Evolutionary conservation across 1,284 basidiomycete genomes (phyloP), one percentile per base, ranked within the genome.

Genomic region (Sporisorium iseilematis-ciliati): DNA sequence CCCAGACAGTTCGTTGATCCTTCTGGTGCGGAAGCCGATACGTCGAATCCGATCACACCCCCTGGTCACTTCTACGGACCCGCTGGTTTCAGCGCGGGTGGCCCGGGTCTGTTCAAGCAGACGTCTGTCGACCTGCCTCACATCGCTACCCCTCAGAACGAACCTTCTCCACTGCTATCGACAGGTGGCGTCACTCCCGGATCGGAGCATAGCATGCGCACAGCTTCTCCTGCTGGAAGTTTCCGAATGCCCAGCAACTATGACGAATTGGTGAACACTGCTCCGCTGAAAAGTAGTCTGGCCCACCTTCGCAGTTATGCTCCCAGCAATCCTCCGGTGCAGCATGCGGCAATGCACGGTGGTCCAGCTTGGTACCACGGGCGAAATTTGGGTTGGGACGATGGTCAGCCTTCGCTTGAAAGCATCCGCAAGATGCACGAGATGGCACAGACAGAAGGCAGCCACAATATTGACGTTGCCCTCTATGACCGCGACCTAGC

Each of bases 221-320:
- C 46, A 41, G 11, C 5, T 18, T 20, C 57, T 6, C 48, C 49
- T 2, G 40, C 6, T 18, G 33, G 11, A n/a, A 41, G 21, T 40
- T 66, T 56, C 31, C 51, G 57, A 16, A 21, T 66, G 4, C 64
- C 64, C 11, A 41, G 26, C n/a, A 21, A 66, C 26, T 66, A 66
- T 25, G 57, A 40, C 18, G 51, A 66, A 0, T 20, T 51, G 42
- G 20, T 66, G 4, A 52, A 51, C n/a, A 20, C 0, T 14, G 33
- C 46, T 2, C 45, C 40, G 0, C 3, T 21, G 18, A 31, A 21
- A 2, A 45, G 0, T 16, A 38, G 2, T 29, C 25, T 7, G 20
- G 26, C 4, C 25, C 51, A 25, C 8, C 10, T 12, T 12, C 25
- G 53, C 12, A 38, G 14, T 14, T 38, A 38, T 38, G 35, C 12